Conservation (phyloP, 2,329 filamentous ascomycete genomes). For the Ceratocystis eucalypticola region DNA sequence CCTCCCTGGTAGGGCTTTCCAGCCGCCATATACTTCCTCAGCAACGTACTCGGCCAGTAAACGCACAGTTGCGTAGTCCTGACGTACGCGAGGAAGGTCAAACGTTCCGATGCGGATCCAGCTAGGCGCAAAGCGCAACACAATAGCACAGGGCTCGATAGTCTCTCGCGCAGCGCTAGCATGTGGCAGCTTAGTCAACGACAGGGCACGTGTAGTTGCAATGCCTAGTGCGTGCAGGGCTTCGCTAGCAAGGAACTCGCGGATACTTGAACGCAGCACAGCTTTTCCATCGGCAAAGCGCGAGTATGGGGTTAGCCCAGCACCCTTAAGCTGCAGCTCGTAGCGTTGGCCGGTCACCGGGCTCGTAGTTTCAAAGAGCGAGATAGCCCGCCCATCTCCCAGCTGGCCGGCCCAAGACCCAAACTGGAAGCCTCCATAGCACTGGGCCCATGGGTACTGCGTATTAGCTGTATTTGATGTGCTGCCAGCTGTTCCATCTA, state of each 20-base stretch:
- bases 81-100: constrained; percentile 72
- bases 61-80: constrained; percentile 61
- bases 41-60: constrained; percentile 69
- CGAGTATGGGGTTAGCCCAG: constrained; percentile 85
- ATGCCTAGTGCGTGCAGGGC: constrained; percentile 73
- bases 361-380: constrained; percentile 79
- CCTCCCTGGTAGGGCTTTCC: constrained; percentile 63
- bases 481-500: constrained; percentile 39
- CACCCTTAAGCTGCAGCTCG: constrained; percentile 89
- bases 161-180: constrained; percentile 63
- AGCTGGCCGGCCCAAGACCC: constrained; percentile 93
- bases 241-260: constrained; percentile 89
- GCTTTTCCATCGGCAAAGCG: constrained; percentile 94
- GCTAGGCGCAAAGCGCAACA: constrained; percentile 75
- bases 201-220: constrained; percentile 73
- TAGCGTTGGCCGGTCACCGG: constrained; percentile 58
- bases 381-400: constrained; percentile 88
- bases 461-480: neutral
- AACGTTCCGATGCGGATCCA: constrained; percentile 96
- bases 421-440: constrained; percentile 73
- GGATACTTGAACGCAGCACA: constrained; percentile 79
- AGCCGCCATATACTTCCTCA: constrained; percentile 76
- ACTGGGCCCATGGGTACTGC: constrained; percentile 88
- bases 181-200: constrained; percentile 63
- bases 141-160: constrained; percentile 81